Conservation (phyloP, 345 rosid species). For the Turnera subulata region DNA sequence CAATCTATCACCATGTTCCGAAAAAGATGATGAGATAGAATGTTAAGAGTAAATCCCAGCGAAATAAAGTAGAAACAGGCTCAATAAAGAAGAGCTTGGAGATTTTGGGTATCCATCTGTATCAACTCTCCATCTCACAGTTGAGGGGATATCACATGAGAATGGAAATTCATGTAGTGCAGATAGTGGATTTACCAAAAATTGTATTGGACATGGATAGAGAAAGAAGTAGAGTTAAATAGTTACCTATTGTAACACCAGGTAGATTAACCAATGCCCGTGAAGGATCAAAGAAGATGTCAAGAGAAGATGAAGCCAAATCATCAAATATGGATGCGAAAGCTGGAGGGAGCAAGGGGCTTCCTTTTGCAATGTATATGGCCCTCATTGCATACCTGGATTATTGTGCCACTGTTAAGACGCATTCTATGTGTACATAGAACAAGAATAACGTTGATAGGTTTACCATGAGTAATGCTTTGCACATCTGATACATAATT, state of each 20-base stretch:
- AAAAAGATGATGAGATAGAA: too few relatives aligned
- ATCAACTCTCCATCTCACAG: too few relatives aligned
- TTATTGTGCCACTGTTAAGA: slow-evolving; percentile 10
- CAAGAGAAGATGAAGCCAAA: slow-evolving; percentile 86
- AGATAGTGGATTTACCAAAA: neutral
- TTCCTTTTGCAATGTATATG: slow-evolving; percentile 88
- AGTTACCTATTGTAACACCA: slow-evolving; percentile 71
- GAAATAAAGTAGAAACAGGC: too few relatives aligned
- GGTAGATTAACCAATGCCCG: slow-evolving; percentile 67
- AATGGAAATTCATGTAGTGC: too few relatives aligned
- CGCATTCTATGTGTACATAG: slow-evolving; percentile 3
- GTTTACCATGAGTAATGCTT: slow-evolving; percentile 91
- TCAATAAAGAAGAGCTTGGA: too few relatives aligned
- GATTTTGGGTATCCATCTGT: too few relatives aligned
- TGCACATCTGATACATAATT: slow-evolving; percentile 64
- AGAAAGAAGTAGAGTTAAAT: neutral
- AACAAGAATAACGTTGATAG: slow-evolving; percentile 16
- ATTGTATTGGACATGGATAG: neutral
- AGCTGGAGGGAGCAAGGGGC: slow-evolving; percentile 81
- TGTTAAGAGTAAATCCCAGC: too few relatives aligned
- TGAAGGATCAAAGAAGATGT: slow-evolving; percentile 93
- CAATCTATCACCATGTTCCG: neutral
- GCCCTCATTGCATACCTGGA: slow-evolving; percentile 93
- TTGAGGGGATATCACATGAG: too few relatives aligned
- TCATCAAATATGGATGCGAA: slow-evolving; percentile 89